A percentile compares a stretch with the other conserved stretches of the same genome.
Conservation (phyloP, 1,284 basidiomycete species). For the Wolfiporia cocos region DNA sequence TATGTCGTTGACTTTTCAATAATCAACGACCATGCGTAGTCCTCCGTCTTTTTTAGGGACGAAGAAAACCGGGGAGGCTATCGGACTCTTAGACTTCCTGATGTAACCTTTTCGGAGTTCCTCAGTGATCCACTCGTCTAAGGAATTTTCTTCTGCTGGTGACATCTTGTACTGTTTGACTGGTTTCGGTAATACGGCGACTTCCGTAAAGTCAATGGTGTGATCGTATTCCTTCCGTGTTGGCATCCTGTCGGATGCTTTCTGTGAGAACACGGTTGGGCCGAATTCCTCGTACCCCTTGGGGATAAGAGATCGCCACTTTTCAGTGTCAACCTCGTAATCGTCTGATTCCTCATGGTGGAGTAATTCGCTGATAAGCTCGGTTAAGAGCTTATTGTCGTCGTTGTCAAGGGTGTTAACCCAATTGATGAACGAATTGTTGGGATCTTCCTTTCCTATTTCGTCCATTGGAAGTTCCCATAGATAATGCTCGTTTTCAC, state of each 20-base stretch:
- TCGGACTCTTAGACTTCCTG: no score
- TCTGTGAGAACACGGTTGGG: not conserved
- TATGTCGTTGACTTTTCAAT: no score
- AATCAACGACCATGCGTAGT: no score
- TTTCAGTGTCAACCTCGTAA: not conserved
- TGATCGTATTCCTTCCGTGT: not conserved
- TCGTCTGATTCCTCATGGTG: not conserved
- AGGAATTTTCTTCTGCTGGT: not conserved
- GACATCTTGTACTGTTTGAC: not conserved
- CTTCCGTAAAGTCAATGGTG: not conserved
- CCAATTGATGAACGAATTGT: not conserved
- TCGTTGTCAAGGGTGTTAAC: not conserved
- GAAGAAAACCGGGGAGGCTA: no score
- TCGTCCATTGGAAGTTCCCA: not conserved
- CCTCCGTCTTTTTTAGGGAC: no score
- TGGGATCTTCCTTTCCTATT: not conserved
- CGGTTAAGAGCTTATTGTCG: not conserved
- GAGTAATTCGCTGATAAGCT: not conserved
- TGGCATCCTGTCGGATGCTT: not conserved
- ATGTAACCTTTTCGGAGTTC: no score
- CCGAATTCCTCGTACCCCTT: not conserved
- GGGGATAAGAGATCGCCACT: not conserved
- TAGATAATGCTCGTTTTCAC: not conserved
- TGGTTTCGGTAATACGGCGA: not conserved
- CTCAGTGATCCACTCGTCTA: no score